These are phyloP conservation scores for Picochlorum sp. DNA, from an alignment of 139 green algal genomes.

Conservation along the genomic window DNA sequence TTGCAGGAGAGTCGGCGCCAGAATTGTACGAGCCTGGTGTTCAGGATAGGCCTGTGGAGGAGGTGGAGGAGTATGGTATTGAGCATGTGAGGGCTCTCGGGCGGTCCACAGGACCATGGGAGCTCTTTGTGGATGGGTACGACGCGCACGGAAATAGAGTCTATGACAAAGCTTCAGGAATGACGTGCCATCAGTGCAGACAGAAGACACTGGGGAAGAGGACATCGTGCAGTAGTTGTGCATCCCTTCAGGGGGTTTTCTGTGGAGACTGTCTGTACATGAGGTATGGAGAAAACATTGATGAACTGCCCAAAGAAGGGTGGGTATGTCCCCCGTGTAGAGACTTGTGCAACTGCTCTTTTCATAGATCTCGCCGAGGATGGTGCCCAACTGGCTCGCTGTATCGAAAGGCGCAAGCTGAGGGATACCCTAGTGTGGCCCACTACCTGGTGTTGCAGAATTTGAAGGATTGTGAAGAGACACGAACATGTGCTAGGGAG, in stretches of 20 bases:
- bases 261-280: constrained; percentile 78
- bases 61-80: constrained; percentile 16
- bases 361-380: constrained; percentile 46
- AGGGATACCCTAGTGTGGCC: constrained; percentile 53
- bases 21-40: too few species aligned
- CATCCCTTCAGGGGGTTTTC: constrained; percentile 46
- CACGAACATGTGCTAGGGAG: too few species aligned
- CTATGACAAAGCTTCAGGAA: constrained; percentile 21
- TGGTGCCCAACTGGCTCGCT: constrained; percentile 54
- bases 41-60: too few species aligned
- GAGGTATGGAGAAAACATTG: constrained; percentile 63
- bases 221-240: constrained; percentile 24
- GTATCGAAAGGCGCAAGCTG: constrained; percentile 39
- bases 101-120: constrained; percentile 6
- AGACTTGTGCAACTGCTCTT: constrained; percentile 75
- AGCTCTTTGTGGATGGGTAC: constrained; percentile 27
- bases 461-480: constrained; percentile 12
- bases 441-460: constrained; percentile 68
- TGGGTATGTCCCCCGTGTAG: constrained; percentile 68
- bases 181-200: constrained; percentile 30
- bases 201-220: constrained; percentile 29
- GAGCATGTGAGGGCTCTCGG: constrained; percentile 19
- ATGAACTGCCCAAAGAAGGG: constrained; percentile 35
- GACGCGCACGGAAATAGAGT: constrained; percentile 19
- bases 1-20: neutral